A percentile compares a stretch with the other conserved stretches of the same genome.
Conservation (phyloP, 2,329 filamentous ascomycete species). For the Aspergillus hortae region DNA sequence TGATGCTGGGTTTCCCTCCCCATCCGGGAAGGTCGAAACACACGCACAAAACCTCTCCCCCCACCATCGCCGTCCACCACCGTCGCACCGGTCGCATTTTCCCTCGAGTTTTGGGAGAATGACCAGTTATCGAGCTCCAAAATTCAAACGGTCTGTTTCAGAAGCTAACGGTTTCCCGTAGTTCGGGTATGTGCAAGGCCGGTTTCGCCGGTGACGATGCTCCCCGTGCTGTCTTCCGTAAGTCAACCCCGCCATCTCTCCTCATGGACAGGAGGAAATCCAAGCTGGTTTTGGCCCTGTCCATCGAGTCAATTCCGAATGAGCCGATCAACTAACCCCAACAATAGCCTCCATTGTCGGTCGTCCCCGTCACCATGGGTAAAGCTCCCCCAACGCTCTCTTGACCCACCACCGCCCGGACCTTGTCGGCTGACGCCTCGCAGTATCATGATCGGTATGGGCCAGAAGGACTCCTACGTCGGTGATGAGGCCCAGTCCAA, state of each 20-base stretch:
- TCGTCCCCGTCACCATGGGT: constrained; percentile 99
- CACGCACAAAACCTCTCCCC: background rate
- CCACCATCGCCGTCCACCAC: background rate
- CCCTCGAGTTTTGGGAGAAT: background rate
- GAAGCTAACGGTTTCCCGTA: constrained; percentile 40
- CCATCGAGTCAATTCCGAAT: background rate
- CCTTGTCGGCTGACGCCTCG: constrained; percentile 31
- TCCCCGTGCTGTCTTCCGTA: constrained; percentile 99
- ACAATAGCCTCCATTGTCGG: constrained; percentile 92
- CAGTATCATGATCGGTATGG: constrained; percentile 99
- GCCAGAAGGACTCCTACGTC: constrained; percentile 99
- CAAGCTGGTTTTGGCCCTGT: background rate
- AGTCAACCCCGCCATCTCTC: constrained; percentile 52
- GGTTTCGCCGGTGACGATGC: constrained; percentile 99
- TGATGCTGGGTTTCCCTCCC: background rate
- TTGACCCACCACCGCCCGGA: background rate
- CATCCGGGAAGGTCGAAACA: constrained; percentile 2
- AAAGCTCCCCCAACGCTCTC: constrained; percentile 47
- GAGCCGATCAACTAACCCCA: constrained; percentile 18
- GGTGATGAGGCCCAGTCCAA: constrained; percentile 99
- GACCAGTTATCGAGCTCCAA: background rate
- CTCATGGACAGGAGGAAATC: background rate
- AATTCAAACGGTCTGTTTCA: background rate
- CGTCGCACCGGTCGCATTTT: background rate
- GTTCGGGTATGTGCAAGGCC: constrained; percentile 99